Percentiles rank a stretch among this genome's conserved stretches.
Evolutionary conservation across 2,329 filamentous ascomycete species (phyloP).

Genomic region (Cercospora citrullina): DNA sequence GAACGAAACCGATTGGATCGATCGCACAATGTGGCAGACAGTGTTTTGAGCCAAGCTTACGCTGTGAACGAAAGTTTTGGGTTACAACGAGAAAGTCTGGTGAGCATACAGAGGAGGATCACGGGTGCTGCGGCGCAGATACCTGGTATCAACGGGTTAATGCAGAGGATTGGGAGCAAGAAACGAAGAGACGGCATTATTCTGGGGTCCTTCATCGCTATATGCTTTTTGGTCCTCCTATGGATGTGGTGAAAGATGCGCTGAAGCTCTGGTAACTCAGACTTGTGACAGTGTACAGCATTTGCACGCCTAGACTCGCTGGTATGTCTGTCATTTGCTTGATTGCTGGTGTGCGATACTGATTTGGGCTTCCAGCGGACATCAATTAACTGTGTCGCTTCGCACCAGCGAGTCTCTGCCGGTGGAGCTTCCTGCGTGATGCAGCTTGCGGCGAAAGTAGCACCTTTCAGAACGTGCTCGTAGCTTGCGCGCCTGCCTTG

Average conservation of each 20-base stretch:
- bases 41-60: slow-evolving; percentile 91
- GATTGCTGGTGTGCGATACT: neutral
- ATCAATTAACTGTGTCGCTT: neutral
- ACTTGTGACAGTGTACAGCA: neutral
- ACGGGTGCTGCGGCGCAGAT: slow-evolving; percentile 86
- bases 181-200: slow-evolving; percentile 95
- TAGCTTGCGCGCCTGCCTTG: neutral
- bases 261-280: neutral
- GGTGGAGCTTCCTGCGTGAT: neutral
- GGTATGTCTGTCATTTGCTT: neutral
- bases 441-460: neutral
- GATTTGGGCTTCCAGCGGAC: neutral
- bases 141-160: slow-evolving; percentile 88
- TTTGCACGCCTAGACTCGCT: neutral
- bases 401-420: neutral
- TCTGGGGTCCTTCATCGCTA: slow-evolving; percentile 83
- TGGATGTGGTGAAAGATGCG: slow-evolving; percentile 64
- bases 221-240: slow-evolving; percentile 85
- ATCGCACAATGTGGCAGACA: slow-evolving; percentile 85
- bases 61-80: slow-evolving; percentile 91
- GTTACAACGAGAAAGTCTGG: slow-evolving; percentile 81
- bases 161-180: slow-evolving; percentile 88
- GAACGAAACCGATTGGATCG: slow-evolving; percentile 84
- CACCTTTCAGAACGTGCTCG: neutral
- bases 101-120: slow-evolving; percentile 87